Evolutionary conservation across 2,329 filamentous ascomycete genomes (phyloP), one percentile per base, ranked within the genome.

Genomic region (Dothideomycetidae sp.): DNA sequence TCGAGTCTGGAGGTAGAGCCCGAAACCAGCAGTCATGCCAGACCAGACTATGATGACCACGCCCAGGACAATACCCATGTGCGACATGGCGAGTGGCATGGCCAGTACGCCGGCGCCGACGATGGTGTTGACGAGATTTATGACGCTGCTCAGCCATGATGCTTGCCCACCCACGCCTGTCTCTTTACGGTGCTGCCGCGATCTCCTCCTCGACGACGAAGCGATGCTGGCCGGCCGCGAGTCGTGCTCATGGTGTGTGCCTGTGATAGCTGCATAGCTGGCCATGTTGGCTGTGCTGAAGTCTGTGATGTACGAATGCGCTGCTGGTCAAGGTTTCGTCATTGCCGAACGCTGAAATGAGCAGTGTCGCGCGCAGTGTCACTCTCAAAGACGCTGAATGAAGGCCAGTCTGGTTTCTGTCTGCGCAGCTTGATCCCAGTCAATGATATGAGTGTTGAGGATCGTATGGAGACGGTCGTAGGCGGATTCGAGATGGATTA

Each of bases 71-170:
- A 98, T 86, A 51, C 90, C 90, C 75, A 96, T 93, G 53, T 93
- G 85, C 10, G 85, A 90, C 60, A 98, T 75, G 31, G 90, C 88
- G 4, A 83, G 78, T n/a, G 88, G 88, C 86, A 94, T 81, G 33
- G 88, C 90, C 29, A 98, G 73, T 2, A 92, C 86, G 37, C 90
- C 90, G 23, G 90, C 88, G 40, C 90, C 90, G 46, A 98, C 75
- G 52, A 98, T 98, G 12, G 90, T 98, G 60, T 98, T 98, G 46
- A 96, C 70, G 46, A 98, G 68, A 58, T 98, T 98, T 62, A 96
- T 80, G 47, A 90, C 80, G 56, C 86, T 93, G 63, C 85, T 93
- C 37, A 79, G 59, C 75, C 82, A 93, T 49, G 82, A 81, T 49
- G 90, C 90, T 53, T 86, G 73, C 38, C 90, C 86, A 42, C 59